Base-by-base conservation (phyloP, 345 rosid species). In the Viola odorata region DNA sequence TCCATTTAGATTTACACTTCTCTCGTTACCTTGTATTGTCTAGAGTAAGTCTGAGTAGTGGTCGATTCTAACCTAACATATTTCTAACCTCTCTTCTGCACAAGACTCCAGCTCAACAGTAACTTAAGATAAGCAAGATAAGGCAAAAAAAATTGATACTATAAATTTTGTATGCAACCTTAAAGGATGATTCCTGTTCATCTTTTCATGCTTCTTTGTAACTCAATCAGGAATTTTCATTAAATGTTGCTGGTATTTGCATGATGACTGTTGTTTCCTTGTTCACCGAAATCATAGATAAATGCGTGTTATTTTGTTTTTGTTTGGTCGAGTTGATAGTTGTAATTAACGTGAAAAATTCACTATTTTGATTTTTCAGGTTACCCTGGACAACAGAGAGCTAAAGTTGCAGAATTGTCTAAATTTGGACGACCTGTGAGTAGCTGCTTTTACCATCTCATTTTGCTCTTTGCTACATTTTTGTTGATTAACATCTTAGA, bases 401-500 rank as follows among this genome's bases (percentile, higher is more conserved):
- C 87, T 72, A 91, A 85, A 79, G 82, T 82, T 54, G 81, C 91
- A 40, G 96, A 91, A 67, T 45, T 87, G 53, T 89, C 98, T 50
- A 91, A 91, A 73, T 91, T 89, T 41, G 96, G 96, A 8, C 74
- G 95, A 60, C 98, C 95, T 13, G 98, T 91, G 68, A 85, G 98
- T 80, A 23, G 7, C 55, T 56, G 51, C 49, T 47, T 44, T 11
- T 50, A 14, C 11, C 15, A 12, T 53, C 17, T n/a, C 11, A 9
- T 13, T 13, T 6, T 11, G 59, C 61, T 40, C 17, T 48, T 13
- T 40, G 44, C 45, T 53, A 52, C 12, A 8, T 45, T 56, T 54
- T 10, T 4, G 23, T n/a, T n/a, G n/a, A n/a, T n/a, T n/a, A n/a
- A 6, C 37, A 15, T 4, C 36, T 44, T 44, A 3, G 41, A 14